phyloP scores from a whole-genome alignment of 495 filamentous ascomycete species.

The Pyronema domesticum region DNA sequence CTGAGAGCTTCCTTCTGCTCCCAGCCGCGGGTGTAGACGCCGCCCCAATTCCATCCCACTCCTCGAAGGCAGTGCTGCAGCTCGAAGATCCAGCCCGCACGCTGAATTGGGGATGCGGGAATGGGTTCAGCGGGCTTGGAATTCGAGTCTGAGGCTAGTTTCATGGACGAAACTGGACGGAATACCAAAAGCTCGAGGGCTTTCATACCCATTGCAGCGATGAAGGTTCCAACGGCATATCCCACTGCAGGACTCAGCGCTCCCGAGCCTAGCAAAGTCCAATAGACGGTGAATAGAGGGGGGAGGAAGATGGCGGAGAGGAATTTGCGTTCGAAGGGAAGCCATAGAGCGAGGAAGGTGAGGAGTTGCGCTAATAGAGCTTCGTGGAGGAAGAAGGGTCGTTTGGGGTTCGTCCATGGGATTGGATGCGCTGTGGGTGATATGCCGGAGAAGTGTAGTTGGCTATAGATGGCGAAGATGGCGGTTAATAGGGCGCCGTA shows the following conservation, averaged over 20 bases:
- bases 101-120: neutral
- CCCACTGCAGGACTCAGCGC: conserved; percentile 8
- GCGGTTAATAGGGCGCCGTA: neutral
- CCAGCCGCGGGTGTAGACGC: neutral
- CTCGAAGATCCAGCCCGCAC: conserved; percentile 11
- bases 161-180: neutral
- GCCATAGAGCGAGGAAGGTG: conserved; percentile 7
- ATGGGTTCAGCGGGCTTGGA: too few species aligned
- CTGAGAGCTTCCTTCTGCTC: neutral
- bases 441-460: neutral
- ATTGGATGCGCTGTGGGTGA: neutral
- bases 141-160: neutral
- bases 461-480: neutral
- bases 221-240: conserved; percentile 10
- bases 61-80: conserved; percentile 8
- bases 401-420: neutral
- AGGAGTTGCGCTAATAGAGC: conserved; percentile 6
- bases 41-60: conserved; percentile 12
- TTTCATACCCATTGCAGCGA: neutral
- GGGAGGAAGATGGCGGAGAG: conserved; percentile 13
- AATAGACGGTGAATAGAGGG: conserved; percentile 8
- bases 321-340: conserved; percentile 5
- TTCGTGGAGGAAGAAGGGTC: conserved; percentile 13
- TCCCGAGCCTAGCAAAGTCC: conserved; percentile 7
- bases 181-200: conserved; percentile 12